A percentile compares a stretch with the other conserved stretches of the same genome.
phyloP scores from a whole-genome alignment of 1,284 basidiomycete genomes.

The Entoloma clypeatum region DNA sequence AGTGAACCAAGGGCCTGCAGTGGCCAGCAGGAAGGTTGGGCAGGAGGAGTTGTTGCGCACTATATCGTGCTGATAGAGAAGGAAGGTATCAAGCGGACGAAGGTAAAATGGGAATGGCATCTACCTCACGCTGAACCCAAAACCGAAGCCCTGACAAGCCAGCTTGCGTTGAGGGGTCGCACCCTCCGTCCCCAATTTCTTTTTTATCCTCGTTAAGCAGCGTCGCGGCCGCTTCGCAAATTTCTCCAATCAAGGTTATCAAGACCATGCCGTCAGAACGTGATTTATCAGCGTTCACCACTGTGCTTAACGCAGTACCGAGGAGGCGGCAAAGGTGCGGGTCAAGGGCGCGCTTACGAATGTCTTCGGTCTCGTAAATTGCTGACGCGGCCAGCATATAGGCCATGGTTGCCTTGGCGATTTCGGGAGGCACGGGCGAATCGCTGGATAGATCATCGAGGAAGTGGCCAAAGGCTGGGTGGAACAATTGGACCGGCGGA shows the following conservation, averaged over 20 bases:
- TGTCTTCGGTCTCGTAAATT: not conserved
- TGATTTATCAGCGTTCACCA: too few relatives aligned
- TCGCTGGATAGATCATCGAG: slow-evolving; percentile 6
- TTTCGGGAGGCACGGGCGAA: not conserved
- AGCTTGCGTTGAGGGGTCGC: slow-evolving; percentile 16
- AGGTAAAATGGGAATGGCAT: too few relatives aligned
- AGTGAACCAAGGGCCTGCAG: slow-evolving; percentile 24
- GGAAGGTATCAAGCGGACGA: too few relatives aligned
- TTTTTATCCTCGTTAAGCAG: slow-evolving; percentile 4
- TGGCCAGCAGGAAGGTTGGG: slow-evolving; percentile 27
- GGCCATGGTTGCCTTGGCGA: slow-evolving; percentile 1
- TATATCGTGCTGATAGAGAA: not conserved
- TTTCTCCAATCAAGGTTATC: too few relatives aligned
- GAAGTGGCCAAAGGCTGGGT: slow-evolving; percentile 12
- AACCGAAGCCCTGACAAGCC: slow-evolving; percentile 12
- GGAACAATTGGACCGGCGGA: slow-evolving; percentile 12
- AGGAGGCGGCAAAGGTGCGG: too few relatives aligned
- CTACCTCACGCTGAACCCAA: slow-evolving; percentile 14
- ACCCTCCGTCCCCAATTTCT: slow-evolving; percentile 10
- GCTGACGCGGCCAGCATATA: not conserved
- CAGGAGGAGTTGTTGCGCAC: slow-evolving; percentile 12
- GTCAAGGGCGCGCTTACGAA: not conserved
- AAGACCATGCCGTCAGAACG: too few relatives aligned
- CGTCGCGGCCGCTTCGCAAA: too few relatives aligned
- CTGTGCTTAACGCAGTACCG: too few relatives aligned